Evolutionary conservation across 805 yeast species (phyloP).

Genomic region (Saccharomycopsis guyanensis): DNA sequence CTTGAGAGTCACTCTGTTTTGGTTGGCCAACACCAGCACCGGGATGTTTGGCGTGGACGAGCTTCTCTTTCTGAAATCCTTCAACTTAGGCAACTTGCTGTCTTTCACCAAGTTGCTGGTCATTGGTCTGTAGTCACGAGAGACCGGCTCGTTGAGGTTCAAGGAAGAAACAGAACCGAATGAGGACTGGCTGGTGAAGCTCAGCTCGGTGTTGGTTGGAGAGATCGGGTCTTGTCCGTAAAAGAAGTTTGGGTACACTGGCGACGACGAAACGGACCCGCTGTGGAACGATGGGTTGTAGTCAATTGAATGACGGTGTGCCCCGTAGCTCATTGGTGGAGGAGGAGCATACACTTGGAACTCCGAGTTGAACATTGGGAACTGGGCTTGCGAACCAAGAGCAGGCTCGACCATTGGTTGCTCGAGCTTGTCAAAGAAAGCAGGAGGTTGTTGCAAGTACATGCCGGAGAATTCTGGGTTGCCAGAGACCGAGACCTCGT

Average conservation of each 20-base stretch:
- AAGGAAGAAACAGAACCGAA: background rate
- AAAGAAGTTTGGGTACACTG: slow-evolving; percentile 9
- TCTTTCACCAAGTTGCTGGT: background rate
- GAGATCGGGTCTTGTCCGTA: slow-evolving; percentile 11
- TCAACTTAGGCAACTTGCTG: background rate
- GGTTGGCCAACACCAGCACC: slow-evolving; percentile 1
- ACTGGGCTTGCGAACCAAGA: no score
- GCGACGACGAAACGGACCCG: background rate
- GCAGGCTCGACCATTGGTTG: no score
- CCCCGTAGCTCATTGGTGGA: background rate
- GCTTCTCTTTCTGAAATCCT: slow-evolving; percentile 5
- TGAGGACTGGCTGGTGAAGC: background rate
- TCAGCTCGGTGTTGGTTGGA: slow-evolving; percentile 8
- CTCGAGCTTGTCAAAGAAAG: no score
- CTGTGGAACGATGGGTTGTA: background rate
- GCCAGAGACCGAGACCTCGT: no score
- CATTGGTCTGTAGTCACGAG: background rate
- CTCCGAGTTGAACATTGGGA: background rate
- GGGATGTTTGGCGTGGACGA: slow-evolving; percentile 4
- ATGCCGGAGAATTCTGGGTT: no score
- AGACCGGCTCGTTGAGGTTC: background rate
- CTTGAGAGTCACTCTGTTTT: slow-evolving; percentile 1
- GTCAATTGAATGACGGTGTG: background rate
- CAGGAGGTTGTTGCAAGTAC: no score
- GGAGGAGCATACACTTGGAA: background rate